These are phyloP conservation scores for Nothophaeocryptopus gaeumannii DNA, from an alignment of 2,329 filamentous ascomycete genomes.

Conservation along the genomic window DNA sequence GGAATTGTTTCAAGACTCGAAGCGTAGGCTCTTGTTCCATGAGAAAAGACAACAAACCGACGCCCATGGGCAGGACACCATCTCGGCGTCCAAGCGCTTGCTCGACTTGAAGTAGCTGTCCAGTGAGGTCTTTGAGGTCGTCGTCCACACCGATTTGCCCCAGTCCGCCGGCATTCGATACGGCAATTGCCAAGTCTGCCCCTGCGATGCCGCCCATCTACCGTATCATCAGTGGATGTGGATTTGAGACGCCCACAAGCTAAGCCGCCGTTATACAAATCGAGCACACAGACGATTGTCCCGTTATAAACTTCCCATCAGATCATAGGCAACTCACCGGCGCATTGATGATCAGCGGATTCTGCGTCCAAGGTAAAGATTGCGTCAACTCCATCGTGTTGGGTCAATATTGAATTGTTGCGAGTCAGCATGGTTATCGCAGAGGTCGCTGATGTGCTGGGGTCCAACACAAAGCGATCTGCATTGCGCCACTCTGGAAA, in stretches of 20 bases:
- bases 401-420: neutral
- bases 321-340: slow-evolving; percentile 10
- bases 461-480: too few relatives aligned
- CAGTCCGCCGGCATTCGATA: slow-evolving; percentile 53
- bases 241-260: too few relatives aligned
- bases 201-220: slow-evolving; percentile 48
- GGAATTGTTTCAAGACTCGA: slow-evolving; percentile 52
- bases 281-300: too few relatives aligned
- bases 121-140: slow-evolving; percentile 18
- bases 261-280: too few relatives aligned
- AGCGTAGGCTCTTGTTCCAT: slow-evolving; percentile 42
- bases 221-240: neutral
- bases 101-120: slow-evolving; percentile 19
- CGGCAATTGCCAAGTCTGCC: slow-evolving; percentile 56
- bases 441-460: too few relatives aligned
- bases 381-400: slow-evolving; percentile 4
- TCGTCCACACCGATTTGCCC: slow-evolving; percentile 45
- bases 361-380: slow-evolving; percentile 17
- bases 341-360: slow-evolving; percentile 23
- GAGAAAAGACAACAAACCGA: slow-evolving; percentile 60
- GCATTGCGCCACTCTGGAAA: too few relatives aligned
- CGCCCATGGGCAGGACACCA: slow-evolving; percentile 50
- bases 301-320: too few relatives aligned
- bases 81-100: slow-evolving; percentile 9
- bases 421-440: too few relatives aligned